A percentile compares a stretch with the other conserved stretches of the same genome.
Evolutionary conservation across 192 early-diverging fungal genomes (phyloP).

Genomic region (Funneliformis mosseae): DNA sequence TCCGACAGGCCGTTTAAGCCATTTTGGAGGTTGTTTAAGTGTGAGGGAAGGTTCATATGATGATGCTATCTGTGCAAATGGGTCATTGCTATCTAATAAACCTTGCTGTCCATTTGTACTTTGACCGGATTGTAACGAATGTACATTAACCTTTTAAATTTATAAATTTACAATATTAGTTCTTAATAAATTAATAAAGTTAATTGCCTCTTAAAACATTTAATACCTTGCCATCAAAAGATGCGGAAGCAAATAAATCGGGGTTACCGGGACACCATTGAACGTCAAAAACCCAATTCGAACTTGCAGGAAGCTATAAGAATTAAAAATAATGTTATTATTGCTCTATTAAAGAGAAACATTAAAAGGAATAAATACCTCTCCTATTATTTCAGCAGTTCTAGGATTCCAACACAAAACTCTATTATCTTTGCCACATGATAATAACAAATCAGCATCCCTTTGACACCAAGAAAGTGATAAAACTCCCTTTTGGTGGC

Average conservation of each 20-base stretch:
- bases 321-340: constrained; percentile 3
- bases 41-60: constrained; percentile 45
- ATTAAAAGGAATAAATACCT: constrained; percentile 41
- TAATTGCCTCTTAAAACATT: neutral
- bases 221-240: constrained; percentile 87
- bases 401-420: constrained; percentile 93
- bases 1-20: constrained; percentile 88
- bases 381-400: constrained; percentile 82
- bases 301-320: constrained; percentile 64
- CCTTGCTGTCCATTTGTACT: constrained; percentile 35
- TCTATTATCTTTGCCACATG: constrained; percentile 93
- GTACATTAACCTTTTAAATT: constrained; percentile 66
- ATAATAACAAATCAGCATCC: constrained; percentile 90
- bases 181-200: neutral
- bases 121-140: constrained; percentile 69
- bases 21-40: constrained; percentile 80
- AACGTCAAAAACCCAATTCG: constrained; percentile 96
- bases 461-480: constrained; percentile 95
- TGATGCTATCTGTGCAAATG: constrained; percentile 64
- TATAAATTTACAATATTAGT: neutral
- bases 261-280: constrained; percentile 96
- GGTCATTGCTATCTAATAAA: constrained; percentile 59
- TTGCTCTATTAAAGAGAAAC: neutral
- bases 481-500: constrained; percentile 90
- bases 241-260: constrained; percentile 82